Base-by-base conservation (phyloP, 768 basidiomycete species). In the Fomitopsis pulvina region DNA sequence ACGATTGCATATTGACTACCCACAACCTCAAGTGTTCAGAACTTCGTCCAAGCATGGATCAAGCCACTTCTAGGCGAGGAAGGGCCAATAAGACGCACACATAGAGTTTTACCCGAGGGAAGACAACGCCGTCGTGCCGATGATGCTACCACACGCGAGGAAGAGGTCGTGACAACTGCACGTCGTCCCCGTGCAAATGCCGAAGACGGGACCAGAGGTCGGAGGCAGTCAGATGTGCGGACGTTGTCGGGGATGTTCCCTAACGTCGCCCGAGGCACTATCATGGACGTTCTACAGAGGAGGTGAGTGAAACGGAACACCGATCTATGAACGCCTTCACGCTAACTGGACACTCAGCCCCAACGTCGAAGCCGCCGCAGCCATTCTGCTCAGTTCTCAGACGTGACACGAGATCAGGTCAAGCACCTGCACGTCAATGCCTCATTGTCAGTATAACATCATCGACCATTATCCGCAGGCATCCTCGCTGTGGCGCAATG, bases 171-270 rank as follows among this genome's bases (percentile, higher is more conserved):
- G 45, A 83, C 85, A 0, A 87, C 85, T 0, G 78, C 85, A 1
- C 71, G 74, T 9, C 43, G 26, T 10, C 43, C 52, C 57, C 20
- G 51, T 51, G 3, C 45, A 47, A 27, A 54, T 57, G 11, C 50
- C n/a, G n/a, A n/a, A n/a, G n/a, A 37, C n/a, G 56, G 54, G 9
- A 58, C 54, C 20, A 74, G 88, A 46, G 75, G 82, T 10, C 87
- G 90, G 1, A 75, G 76, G 22, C 87, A 91, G 29, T 71, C 78
- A 24, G 92, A 95, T 66, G 87, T 94, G 46, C 64, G 71, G 7
- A 81, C 87, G 41, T 59, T 94, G 47, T 77, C 79, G 41, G 74
- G 68, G 43, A 92, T 96, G 86, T 96, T 96, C 62, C 92, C 92
- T 20, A 79, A 87, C 61, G 60, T 88, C 25, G 76, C 78, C 30